These are phyloP conservation scores for Leccinum barrowsii DNA, from an alignment of 768 basidiomycete species.

Conservation along the genomic window DNA sequence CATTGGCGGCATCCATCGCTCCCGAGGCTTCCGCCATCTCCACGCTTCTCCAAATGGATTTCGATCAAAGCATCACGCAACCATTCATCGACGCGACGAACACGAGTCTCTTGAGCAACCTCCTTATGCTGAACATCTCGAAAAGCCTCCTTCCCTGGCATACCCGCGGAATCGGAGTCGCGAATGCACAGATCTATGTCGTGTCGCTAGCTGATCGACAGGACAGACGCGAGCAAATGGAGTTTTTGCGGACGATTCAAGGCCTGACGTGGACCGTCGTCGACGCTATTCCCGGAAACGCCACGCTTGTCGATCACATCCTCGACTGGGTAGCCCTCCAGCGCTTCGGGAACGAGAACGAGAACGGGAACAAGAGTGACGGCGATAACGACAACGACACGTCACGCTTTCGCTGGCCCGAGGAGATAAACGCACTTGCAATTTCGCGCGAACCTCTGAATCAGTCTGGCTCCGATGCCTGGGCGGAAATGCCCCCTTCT, in stretches of 20 bases:
- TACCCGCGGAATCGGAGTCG: slow-evolving; percentile 33
- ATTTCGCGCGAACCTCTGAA: slow-evolving; percentile 5
- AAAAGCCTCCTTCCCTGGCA: not conserved
- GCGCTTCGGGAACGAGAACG: not conserved
- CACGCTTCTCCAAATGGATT: slow-evolving; percentile 15
- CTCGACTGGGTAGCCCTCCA: slow-evolving; percentile 38
- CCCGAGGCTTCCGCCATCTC: slow-evolving; percentile 13
- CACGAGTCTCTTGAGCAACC: not conserved
- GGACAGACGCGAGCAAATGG: slow-evolving; percentile 60
- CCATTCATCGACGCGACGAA: not conserved
- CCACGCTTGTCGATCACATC: slow-evolving; percentile 39
- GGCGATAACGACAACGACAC: not conserved
- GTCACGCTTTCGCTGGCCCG: slow-evolving; percentile 38
- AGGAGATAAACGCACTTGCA: slow-evolving; percentile 30
- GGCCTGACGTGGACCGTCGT: slow-evolving; percentile 52
- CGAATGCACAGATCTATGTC: slow-evolving; percentile 45
- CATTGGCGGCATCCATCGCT: slow-evolving; percentile 5
- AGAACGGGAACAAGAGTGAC: no score
- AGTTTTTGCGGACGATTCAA: slow-evolving; percentile 44
- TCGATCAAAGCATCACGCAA: slow-evolving; percentile 2
- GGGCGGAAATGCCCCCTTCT: slow-evolving; percentile 9
- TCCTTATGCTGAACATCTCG: not conserved
- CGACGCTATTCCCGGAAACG: slow-evolving; percentile 43
- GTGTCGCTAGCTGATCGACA: slow-evolving; percentile 54
- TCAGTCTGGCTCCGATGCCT: slow-evolving; percentile 21